These are phyloP conservation scores for Dalbergia cochinchinensis DNA, from an alignment of 306 rosid genomes.

Conservation along the genomic window DNA sequence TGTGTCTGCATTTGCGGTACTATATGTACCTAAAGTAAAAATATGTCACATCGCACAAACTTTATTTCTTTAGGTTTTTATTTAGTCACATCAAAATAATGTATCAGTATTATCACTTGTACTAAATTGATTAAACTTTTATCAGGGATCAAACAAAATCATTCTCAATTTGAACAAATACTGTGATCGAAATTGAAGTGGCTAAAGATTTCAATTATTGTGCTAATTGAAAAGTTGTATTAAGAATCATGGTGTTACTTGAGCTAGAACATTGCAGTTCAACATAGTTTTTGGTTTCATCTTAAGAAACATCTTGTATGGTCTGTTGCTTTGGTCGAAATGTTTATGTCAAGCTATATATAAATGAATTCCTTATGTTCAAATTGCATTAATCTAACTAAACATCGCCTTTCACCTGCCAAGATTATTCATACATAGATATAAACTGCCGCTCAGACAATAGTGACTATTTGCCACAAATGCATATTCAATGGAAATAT, in stretches of 20 bases:
- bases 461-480: background rate
- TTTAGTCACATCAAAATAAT: conserved; percentile 14
- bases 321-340: background rate
- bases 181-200: background rate
- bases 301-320: background rate
- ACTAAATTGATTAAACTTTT: background rate
- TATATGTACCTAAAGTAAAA: background rate
- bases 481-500: background rate
- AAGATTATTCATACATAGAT: background rate
- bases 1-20: background rate
- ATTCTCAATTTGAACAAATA: background rate
- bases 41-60: background rate
- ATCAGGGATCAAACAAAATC: background rate
- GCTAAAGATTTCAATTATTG: background rate
- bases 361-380: background rate
- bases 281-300: background rate
- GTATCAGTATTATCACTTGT: background rate
- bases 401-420: background rate
- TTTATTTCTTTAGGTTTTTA: background rate
- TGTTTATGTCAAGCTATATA: background rate
- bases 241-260: background rate
- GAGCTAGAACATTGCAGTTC: background rate
- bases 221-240: background rate
- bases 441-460: background rate
- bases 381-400: conserved; percentile 2